These are phyloP conservation scores for Gamarada debralockiae DNA, from an alignment of 495 filamentous ascomycete genomes.

Conservation along the genomic window DNA sequence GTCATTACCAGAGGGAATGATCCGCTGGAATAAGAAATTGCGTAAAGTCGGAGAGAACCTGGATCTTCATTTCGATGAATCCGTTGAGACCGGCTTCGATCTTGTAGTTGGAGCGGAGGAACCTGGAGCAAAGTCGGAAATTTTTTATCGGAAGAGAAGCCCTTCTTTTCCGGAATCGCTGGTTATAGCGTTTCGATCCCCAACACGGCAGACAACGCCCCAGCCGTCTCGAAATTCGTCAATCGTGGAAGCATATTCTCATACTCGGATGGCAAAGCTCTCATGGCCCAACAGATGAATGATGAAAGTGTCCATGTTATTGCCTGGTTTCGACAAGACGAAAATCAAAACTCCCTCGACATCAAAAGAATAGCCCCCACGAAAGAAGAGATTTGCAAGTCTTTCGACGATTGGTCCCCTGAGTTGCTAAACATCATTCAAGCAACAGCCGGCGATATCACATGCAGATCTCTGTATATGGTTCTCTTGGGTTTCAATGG, in stretches of 20 bases:
- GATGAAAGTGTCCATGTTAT: slow-evolving; percentile 41
- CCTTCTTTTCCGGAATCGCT: slow-evolving; percentile 33
- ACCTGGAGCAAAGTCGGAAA: slow-evolving; percentile 39
- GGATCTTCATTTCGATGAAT: background rate
- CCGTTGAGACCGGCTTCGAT: slow-evolving; percentile 29
- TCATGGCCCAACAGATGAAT: slow-evolving; percentile 44
- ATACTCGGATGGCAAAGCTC: slow-evolving; percentile 34
- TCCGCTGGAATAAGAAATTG: slow-evolving; percentile 45
- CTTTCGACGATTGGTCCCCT: slow-evolving; percentile 3
- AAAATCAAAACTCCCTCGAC: background rate
- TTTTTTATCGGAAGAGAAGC: slow-evolving; percentile 25
- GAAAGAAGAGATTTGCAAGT: background rate
- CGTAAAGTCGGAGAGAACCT: slow-evolving; percentile 26
- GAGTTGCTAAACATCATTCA: background rate
- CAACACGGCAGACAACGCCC: slow-evolving; percentile 33
- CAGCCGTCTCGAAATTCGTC: slow-evolving; percentile 35
- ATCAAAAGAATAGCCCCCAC: background rate
- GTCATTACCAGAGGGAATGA: slow-evolving; percentile 34
- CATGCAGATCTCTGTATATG: slow-evolving; percentile 39
- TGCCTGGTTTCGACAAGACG: slow-evolving; percentile 10
- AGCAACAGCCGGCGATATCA: slow-evolving; percentile 9
- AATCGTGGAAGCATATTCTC: slow-evolving; percentile 44
- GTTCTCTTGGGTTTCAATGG: slow-evolving; percentile 52
- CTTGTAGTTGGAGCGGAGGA: slow-evolving; percentile 46
- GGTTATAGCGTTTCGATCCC: slow-evolving; percentile 32